Evolutionary conservation across 345 rosid species (phyloP).

Genomic region (Garcia nutans): DNA sequence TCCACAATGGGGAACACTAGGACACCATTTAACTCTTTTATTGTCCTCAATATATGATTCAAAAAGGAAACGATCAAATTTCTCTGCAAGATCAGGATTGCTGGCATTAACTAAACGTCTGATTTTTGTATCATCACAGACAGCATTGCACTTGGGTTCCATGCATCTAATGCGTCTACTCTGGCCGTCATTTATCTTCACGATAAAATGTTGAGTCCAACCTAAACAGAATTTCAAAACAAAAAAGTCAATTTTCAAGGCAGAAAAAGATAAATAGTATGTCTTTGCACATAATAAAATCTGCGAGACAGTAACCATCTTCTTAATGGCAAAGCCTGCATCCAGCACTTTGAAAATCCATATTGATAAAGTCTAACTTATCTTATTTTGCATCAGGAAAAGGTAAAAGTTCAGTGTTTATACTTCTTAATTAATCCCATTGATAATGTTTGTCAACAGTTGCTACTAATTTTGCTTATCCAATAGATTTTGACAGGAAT

Average conservation of each 20-base stretch:
- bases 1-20: conserved; percentile 52
- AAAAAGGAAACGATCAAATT: conserved; percentile 40
- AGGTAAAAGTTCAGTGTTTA: neutral
- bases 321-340: no score
- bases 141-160: conserved; percentile 38
- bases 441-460: neutral
- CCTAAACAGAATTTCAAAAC: conserved; percentile 15
- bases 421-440: neutral
- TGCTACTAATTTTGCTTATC: neutral
- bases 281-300: neutral
- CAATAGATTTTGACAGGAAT: neutral
- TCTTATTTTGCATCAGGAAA: neutral
- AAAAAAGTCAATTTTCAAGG: neutral
- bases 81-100: conserved; percentile 36
- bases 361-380: neutral
- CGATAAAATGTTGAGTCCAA: conserved; percentile 43
- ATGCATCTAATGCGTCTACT: conserved; percentile 46
- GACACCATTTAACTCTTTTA: conserved; percentile 49
- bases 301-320: neutral
- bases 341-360: neutral
- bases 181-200: conserved; percentile 47
- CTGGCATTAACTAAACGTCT: conserved; percentile 28
- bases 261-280: conserved; percentile 6
- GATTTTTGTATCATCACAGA: conserved; percentile 41
- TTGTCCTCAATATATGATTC: conserved; percentile 51